phyloP scores from a whole-genome alignment of 1,284 basidiomycete genomes.

The Cystobasidium slooffiae region DNA sequence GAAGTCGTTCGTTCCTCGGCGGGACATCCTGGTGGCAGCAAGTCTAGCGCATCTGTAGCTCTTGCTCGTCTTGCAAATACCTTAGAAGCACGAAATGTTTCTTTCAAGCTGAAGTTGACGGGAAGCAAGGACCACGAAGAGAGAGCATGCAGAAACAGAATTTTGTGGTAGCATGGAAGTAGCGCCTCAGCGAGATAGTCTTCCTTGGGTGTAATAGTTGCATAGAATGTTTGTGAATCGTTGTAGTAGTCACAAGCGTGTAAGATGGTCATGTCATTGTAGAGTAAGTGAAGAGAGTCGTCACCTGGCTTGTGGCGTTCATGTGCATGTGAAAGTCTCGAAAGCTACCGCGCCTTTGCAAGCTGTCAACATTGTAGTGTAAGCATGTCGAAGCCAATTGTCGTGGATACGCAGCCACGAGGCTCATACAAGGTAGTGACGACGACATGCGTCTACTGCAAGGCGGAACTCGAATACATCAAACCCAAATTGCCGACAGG shows the following conservation, averaged over 20 bases:
- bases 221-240: no score
- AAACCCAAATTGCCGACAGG: conserved; percentile 17
- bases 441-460: conserved; percentile 36
- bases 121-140: conserved; percentile 4
- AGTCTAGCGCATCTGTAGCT: background rate
- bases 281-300: no score
- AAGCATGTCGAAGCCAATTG: conserved; percentile 1
- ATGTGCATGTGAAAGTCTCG: no score
- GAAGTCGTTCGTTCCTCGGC: background rate
- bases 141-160: background rate
- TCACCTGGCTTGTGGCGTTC: no score
- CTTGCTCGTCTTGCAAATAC: background rate
- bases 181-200: no score
- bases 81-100: background rate
- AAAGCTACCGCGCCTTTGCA: no score
- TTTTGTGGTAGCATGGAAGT: no score
- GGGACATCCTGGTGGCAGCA: conserved; percentile 12
- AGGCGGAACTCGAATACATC: conserved; percentile 39
- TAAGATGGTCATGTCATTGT: no score
- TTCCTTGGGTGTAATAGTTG: no score
- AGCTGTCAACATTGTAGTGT: no score
- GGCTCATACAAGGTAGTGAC: conserved; percentile 25
- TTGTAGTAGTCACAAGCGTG: no score
- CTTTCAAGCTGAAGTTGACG: conserved; percentile 2
- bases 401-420: conserved; percentile 11